phyloP scores from a whole-genome alignment of 805 yeast genomes.

The Yamadazyma takamatsuzukensis region DNA sequence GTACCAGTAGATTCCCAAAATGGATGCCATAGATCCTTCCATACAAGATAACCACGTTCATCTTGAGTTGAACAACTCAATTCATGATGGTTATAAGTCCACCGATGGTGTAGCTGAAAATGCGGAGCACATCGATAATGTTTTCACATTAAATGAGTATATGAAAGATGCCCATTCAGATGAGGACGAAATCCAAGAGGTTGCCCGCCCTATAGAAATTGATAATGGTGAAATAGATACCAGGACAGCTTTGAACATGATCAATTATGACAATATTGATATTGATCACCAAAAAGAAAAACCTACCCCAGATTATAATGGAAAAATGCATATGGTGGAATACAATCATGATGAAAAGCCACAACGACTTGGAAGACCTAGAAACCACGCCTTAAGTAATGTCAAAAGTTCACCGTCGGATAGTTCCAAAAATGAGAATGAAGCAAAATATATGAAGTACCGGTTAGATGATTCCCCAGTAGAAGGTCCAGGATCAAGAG shows the following conservation, averaged over 20 bases:
- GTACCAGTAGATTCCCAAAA: too few species aligned
- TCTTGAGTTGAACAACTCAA: too few species aligned
- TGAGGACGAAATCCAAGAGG: too few species aligned
- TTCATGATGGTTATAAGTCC: too few species aligned
- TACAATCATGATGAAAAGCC: slow-evolving; percentile 30
- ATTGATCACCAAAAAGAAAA: not conserved
- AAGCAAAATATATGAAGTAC: slow-evolving; percentile 29
- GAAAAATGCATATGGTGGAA: slow-evolving; percentile 19
- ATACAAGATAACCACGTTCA: too few species aligned
- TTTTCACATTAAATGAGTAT: not conserved
- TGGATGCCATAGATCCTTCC: slow-evolving; percentile 4
- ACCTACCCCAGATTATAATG: not conserved
- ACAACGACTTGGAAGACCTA: slow-evolving; percentile 34
- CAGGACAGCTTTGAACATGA: not conserved
- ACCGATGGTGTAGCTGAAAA: not conserved
- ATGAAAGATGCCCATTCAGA: not conserved
- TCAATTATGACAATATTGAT: not conserved
- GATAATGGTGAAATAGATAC: slow-evolving; percentile 1
- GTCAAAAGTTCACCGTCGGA: slow-evolving; percentile 14
- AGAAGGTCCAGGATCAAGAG: slow-evolving; percentile 39
- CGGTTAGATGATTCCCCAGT: slow-evolving; percentile 32
- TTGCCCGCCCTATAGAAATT: too few species aligned
- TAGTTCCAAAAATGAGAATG: slow-evolving; percentile 20
- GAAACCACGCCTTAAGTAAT: slow-evolving; percentile 21
- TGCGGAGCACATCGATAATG: slow-evolving; percentile 1